phyloP scores from a whole-genome alignment of 164 flowering plant species.

The Tinospora cordifolia region DNA sequence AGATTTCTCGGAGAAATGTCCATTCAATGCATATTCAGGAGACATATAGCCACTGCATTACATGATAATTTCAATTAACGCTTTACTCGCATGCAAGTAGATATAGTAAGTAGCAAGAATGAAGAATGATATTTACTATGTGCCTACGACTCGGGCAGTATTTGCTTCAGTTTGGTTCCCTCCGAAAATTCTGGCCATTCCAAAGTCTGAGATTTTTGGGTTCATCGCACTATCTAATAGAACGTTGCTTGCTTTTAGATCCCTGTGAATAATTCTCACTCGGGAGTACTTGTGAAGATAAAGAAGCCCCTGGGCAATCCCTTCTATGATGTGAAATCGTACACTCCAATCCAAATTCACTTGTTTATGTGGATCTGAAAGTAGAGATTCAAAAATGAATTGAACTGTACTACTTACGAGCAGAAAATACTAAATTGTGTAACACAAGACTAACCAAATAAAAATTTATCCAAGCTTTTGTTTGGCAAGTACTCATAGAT shows the following conservation, averaged over 20 bases:
- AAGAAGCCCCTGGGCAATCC: too few relatives aligned
- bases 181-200: slow-evolving; percentile 5
- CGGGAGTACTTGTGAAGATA: too few relatives aligned
- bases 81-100: background rate
- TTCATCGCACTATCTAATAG: too few relatives aligned
- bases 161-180: slow-evolving; percentile 3
- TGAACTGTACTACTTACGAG: too few relatives aligned
- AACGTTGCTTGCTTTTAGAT: too few relatives aligned
- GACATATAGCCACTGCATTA: background rate
- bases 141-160: slow-evolving; percentile 2
- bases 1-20: slow-evolving; percentile 9
- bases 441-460: background rate
- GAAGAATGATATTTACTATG: background rate
- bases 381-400: background rate
- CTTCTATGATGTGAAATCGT: background rate
- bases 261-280: too few relatives aligned
- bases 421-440: too few relatives aligned
- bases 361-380: background rate
- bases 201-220: background rate
- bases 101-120: background rate
- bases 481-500: slow-evolving; percentile 7
- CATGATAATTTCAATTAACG: background rate
- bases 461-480: slow-evolving; percentile 3
- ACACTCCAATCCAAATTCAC: background rate
- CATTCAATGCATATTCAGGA: background rate